phyloP scores from a whole-genome alignment of 108 stramenopile genomes.

The Conticribra weissflogii region DNA sequence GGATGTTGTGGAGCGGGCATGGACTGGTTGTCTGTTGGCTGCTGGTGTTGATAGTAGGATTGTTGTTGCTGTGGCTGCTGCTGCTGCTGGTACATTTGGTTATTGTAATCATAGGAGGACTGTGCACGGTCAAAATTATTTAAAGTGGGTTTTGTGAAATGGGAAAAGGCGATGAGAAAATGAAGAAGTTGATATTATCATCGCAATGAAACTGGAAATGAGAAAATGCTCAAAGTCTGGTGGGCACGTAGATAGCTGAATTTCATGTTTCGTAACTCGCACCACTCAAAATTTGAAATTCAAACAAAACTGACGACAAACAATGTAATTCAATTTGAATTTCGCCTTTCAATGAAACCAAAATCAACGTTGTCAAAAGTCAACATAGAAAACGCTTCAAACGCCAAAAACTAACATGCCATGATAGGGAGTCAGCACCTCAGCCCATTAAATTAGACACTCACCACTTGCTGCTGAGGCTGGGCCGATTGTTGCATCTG shows the following conservation, averaged over 20 bases:
- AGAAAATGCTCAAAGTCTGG: not conserved
- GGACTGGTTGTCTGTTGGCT: conserved; percentile 19
- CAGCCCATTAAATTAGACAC: not conserved
- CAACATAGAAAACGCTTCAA: too few species aligned
- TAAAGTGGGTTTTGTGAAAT: too few species aligned
- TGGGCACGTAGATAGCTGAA: too few species aligned
- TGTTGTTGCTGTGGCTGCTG: conserved; percentile 46
- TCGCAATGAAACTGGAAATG: not conserved
- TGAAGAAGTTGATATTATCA: too few species aligned
- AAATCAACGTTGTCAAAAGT: too few species aligned
- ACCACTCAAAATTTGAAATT: too few species aligned
- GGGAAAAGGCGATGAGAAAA: too few species aligned
- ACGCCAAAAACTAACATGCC: not conserved
- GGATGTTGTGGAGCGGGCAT: conserved; percentile 27
- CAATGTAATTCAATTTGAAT: too few species aligned
- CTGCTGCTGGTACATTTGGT: conserved; percentile 38
- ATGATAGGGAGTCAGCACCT: not conserved
- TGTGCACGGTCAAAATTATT: too few species aligned
- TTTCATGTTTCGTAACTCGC: too few species aligned
- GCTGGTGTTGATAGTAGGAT: conserved; percentile 41
- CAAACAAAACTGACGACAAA: too few species aligned
- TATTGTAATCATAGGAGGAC: conserved; percentile 50
- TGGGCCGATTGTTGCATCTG: conserved; percentile 15
- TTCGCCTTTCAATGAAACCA: too few species aligned
- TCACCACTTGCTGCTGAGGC: conserved; percentile 34